Evolutionary conservation across 1,139 yeast genomes (phyloP), one percentile per base, ranked within the genome.

Genomic region (Candida labiduridarum): DNA sequence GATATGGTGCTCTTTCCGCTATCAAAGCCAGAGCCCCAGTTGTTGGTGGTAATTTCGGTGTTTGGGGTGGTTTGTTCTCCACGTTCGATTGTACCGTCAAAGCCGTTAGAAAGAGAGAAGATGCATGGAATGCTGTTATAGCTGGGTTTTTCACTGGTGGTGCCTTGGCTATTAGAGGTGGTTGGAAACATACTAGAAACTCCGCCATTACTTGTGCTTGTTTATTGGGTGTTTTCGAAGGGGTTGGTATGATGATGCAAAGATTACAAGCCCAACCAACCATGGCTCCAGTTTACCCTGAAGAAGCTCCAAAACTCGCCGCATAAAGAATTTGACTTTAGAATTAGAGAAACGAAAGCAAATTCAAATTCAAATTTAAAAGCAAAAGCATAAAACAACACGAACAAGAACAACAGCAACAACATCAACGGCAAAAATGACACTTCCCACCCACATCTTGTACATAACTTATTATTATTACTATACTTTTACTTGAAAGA

Each of bases 61-160:
- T 90, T 41, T 94, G 99, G 99, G 99, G 99, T 78, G 99, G 99
- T 53, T 77, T 94, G 61, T 94, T 95, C 68, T 89, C 97, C 36
- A 87, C 96, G 7, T 95, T 86, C 68, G 99, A 94, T 72, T 94
- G 99, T 78, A 82, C 94, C 27, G 96, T 94, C 48, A 94, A 94
- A 72, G 96, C 95, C 2, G 83, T 94, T 39, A 88, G 99, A 76
- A 88, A 89, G 72, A 89, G 97, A 76, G 99, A 94, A 72, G 99
- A 94, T 69, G 97, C 98, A 9, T 89, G 96, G 89, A 94, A 94
- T 69, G 97, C 98, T 54, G 94, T 94, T 63, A 87, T 94, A 67
- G 98, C 99, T 34, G 99, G 99, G 50, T 92, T 95, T 70, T 90
- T 90, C 78, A 92, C 97, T 47, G 99, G 99, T 79, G 99, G 99